These are phyloP conservation scores for Apiotrichum veenhuisii DNA, from an alignment of 1,284 basidiomycete genomes.

Conservation along the genomic window DNA sequence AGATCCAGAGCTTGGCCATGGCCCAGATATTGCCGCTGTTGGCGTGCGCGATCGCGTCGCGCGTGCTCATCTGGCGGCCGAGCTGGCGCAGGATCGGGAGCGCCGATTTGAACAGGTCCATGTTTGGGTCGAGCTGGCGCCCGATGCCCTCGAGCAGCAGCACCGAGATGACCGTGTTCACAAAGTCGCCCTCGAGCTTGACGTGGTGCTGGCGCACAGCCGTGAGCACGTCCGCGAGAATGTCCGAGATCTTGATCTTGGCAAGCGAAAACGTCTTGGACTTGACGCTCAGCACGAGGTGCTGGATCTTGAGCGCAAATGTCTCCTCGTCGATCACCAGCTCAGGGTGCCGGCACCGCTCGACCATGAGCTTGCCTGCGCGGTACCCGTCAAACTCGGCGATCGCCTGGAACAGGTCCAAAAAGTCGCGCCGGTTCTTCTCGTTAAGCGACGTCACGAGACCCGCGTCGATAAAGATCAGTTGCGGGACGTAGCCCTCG, in stretches of 20 bases:
- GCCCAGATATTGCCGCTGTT: conserved; percentile 69
- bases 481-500: conserved; percentile 83
- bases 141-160: conserved; percentile 94
- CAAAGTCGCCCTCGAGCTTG: conserved; percentile 97
- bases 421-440: conserved; percentile 81
- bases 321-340: conserved; percentile 86
- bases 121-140: conserved; percentile 80
- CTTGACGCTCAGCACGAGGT: conserved; percentile 88
- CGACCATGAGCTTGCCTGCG: conserved; percentile 92
- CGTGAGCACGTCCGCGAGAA: conserved; percentile 79
- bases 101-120: conserved; percentile 91
- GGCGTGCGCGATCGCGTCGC: conserved; percentile 64
- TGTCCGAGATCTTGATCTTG: conserved; percentile 91
- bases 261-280: conserved; percentile 94
- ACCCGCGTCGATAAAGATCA: conserved; percentile 95
- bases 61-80: conserved; percentile 78
- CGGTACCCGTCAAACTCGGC: conserved; percentile 96
- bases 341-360: conserved; percentile 88
- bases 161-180: conserved; percentile 95
- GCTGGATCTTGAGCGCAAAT: conserved; percentile 96
- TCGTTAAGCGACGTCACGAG: conserved; percentile 82
- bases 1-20: conserved; percentile 88
- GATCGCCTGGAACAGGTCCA: conserved; percentile 93
- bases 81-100: conserved; percentile 84
- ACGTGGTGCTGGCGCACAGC: conserved; percentile 93